phyloP scores from a whole-genome alignment of 768 basidiomycete genomes.

The Tylopilus plumbeoviolaceoides region DNA sequence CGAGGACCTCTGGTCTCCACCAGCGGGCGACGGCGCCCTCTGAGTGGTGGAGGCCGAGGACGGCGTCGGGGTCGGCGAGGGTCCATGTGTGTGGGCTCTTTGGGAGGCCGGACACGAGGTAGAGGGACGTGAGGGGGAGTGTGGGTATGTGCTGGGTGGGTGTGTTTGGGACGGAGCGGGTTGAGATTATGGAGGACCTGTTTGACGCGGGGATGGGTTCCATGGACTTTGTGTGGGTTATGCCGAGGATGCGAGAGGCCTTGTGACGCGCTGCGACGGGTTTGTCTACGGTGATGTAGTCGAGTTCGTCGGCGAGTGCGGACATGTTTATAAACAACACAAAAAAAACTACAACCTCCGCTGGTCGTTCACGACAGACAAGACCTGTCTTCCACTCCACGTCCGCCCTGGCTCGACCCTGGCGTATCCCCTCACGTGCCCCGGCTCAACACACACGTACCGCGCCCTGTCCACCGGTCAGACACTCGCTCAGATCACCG shows the following conservation, averaged over 20 bases:
- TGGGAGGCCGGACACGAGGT: conserved; percentile 84
- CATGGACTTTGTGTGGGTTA: conserved; percentile 73
- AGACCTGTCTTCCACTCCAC: conserved; percentile 74
- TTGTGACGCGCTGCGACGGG: conserved; percentile 45
- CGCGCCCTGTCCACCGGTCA: conserved; percentile 51
- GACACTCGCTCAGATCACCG: no score
- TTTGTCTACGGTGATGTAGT: conserved; percentile 60
- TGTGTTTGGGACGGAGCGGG: conserved; percentile 42
- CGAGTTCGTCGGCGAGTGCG: conserved; percentile 66
- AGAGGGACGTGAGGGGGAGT: conserved; percentile 75
- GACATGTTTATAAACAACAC: no score
- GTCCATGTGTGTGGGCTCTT: conserved; percentile 91
- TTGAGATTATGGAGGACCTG: conserved; percentile 75
- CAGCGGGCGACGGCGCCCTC: conserved; percentile 84
- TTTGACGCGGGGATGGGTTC: conserved; percentile 78
- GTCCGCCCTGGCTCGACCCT: conserved; percentile 56
- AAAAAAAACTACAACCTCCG: no score
- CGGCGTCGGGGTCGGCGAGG: conserved; percentile 78
- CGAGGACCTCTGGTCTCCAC: conserved; percentile 91
- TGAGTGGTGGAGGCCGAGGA: conserved; percentile 74
- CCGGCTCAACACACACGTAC: conserved; percentile 92
- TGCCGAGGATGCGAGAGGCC: conserved; percentile 73
- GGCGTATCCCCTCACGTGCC: conserved; percentile 72
- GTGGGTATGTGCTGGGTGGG: conserved; percentile 64
- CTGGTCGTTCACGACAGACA: conserved; percentile 42